Conservation (phyloP, 1,284 basidiomycete genomes). For the Dichomitus squalens region DNA sequence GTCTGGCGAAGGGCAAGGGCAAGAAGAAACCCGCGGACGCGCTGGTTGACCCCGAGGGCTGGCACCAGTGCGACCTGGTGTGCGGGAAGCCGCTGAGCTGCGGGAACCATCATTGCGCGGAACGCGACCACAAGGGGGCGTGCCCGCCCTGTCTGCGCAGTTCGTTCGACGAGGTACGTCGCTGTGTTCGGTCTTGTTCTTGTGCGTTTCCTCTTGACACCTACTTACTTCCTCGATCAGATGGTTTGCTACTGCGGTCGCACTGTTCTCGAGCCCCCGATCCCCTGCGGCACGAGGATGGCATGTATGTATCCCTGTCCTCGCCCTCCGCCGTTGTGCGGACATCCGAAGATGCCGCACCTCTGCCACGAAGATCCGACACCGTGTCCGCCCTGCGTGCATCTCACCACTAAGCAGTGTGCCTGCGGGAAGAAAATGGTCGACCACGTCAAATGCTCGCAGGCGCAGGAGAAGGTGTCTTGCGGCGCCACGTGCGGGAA, state of each 20-base stretch:
- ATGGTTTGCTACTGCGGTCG: constrained; percentile 80
- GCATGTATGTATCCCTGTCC: constrained; percentile 79
- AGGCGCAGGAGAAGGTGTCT: constrained; percentile 79
- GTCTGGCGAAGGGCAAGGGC: constrained; percentile 55
- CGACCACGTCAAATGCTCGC: constrained; percentile 74
- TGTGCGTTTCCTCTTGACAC: constrained; percentile 12
- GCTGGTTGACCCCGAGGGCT: constrained; percentile 57
- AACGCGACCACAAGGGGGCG: constrained; percentile 77
- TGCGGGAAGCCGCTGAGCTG: constrained; percentile 77
- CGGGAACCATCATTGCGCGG: constrained; percentile 77
- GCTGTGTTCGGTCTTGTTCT: not conserved
- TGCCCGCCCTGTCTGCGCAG: constrained; percentile 85
- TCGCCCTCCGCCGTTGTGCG: constrained; percentile 72
- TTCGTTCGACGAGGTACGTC: constrained; percentile 83
- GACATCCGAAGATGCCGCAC: constrained; percentile 78
- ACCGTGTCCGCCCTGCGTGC: constrained; percentile 83
- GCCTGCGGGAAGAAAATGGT: constrained; percentile 86
- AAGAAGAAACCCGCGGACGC: constrained; percentile 52
- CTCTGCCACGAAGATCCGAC: constrained; percentile 72
- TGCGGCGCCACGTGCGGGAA: constrained; percentile 84
- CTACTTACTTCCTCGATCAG: too few relatives aligned
- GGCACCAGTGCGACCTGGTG: constrained; percentile 80
- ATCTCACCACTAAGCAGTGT: constrained; percentile 77
- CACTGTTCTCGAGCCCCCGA: constrained; percentile 70
- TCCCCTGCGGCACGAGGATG: constrained; percentile 80